Conservation (phyloP, 2,329 filamentous ascomycete genomes). For the Pseudogymnoascus sp. region DNA sequence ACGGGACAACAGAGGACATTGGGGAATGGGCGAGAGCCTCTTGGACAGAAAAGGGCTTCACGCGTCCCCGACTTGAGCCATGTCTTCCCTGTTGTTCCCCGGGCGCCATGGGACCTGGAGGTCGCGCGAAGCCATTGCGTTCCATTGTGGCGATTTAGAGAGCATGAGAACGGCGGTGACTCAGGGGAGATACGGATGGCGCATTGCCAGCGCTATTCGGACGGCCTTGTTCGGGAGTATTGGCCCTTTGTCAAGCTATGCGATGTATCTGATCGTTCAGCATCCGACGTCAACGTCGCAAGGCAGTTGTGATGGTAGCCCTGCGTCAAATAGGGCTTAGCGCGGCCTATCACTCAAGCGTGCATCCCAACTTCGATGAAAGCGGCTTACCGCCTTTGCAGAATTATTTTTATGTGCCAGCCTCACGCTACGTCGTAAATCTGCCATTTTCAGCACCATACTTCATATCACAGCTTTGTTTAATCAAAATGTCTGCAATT, state of each 20-base stretch:
- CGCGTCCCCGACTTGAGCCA: conserved; percentile 25
- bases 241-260: not conserved
- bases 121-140: conserved; percentile 21
- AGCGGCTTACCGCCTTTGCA: conserved; percentile 9
- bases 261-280: conserved; percentile 4
- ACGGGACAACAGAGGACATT: conserved; percentile 71
- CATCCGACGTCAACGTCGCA: conserved; percentile 2
- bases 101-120: conserved; percentile 1
- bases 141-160: conserved; percentile 20
- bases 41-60: conserved; percentile 51
- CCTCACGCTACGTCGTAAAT: not conserved
- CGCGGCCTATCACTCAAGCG: not conserved
- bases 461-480: not conserved
- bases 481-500: conserved; percentile 67
- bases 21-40: conserved; percentile 78
- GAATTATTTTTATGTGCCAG: conserved; percentile 9
- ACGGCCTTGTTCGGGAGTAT: not conserved
- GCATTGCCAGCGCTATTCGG: not conserved
- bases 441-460: not conserved
- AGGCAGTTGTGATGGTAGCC: conserved; percentile 6
- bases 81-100: not conserved
- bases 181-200: not conserved
- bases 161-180: not conserved
- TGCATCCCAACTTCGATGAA: conserved; percentile 6
- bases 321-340: conserved; percentile 8